Base-by-base conservation (phyloP, 2,329 filamentous ascomycete species). In the Daldinia sp. region DNA sequence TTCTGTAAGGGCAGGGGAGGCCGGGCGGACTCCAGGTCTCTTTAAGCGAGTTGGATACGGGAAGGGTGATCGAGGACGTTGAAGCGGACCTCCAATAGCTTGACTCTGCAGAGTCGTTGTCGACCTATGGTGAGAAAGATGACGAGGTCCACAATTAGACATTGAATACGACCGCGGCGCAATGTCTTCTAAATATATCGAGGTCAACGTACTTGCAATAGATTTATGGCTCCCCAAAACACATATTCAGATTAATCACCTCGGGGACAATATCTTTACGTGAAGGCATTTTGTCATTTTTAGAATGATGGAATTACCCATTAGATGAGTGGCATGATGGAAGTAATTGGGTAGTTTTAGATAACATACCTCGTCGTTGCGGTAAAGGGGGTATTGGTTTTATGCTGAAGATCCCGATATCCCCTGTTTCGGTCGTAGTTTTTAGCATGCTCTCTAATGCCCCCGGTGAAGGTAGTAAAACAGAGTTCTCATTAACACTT, bases 391-490 rank as follows among this genome's bases (percentile, higher is more conserved):
- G 73, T 13, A 77, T 58, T 6, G 81, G 77, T 47, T 78, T 80
- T 67, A 87, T 85, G 52, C 83, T 86, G 72, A 88, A 88, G 50
- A 84, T 75, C 3, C 85, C 86, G 67, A 87, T 86, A 67, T 89
- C 85, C n/a, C 87, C 86, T 7, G 86, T 87, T 71, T 89, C 87
- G 0, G 86, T 89, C 1, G 85, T 88, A 3, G 83, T 89, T 76
- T 85, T 89, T 61, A 89, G 78, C 87, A 89, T 88, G 72, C 85
- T 83, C 68, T 87, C 82, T n/a, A 88, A 76, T 1, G 83, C 83
- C 4, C 82, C 84, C 0, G 85, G 83, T 1, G 79, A 83, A 45
- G 76, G 78, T 11, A 82, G 77, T 51, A 83, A 74, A 25, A 73
- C 72, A 27, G 76, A 71, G 57, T 81, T 81, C 57, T 82, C 78